Percentiles rank a stretch among this genome's conserved stretches.
Evolutionary conservation across 441 rosid species (phyloP).

Genomic region (Pelargonium citronellum): DNA sequence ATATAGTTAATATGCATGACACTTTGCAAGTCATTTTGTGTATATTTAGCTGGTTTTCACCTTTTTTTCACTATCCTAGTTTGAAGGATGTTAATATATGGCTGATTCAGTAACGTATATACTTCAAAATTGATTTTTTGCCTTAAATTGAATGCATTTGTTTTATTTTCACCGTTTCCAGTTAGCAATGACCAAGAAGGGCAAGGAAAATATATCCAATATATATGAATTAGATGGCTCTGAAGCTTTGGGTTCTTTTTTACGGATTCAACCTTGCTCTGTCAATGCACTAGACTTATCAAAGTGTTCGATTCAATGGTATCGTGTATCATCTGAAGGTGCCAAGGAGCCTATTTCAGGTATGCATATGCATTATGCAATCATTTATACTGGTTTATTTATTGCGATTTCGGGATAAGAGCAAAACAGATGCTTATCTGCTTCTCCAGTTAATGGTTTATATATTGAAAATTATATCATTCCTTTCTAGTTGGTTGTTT

Average conservation of each 20-base stretch:
- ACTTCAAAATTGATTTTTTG: not conserved
- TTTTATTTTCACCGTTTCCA: slow-evolving; percentile 22
- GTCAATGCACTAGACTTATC: slow-evolving; percentile 66
- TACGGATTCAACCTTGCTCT: slow-evolving; percentile 58
- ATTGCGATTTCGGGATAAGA: not conserved
- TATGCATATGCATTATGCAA: slow-evolving; percentile 15
- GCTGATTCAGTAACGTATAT: not conserved
- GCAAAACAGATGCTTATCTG: not conserved
- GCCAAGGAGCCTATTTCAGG: slow-evolving; percentile 88
- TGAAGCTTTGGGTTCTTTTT: slow-evolving; percentile 75
- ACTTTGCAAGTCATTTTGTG: not conserved
- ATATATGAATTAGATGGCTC: slow-evolving; percentile 74
- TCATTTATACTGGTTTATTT: not conserved
- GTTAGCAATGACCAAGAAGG: slow-evolving; percentile 62
- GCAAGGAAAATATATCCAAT: slow-evolving; percentile 39
- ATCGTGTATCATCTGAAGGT: slow-evolving; percentile 65
- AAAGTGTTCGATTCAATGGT: slow-evolving; percentile 73
- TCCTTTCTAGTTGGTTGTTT: not conserved
- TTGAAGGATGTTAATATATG: not conserved
- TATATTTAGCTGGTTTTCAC: not conserved
- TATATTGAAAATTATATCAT: not conserved
- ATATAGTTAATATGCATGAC: not conserved
- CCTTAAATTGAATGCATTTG: not conserved
- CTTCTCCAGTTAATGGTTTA: not conserved
- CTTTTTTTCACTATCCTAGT: not conserved